Evolutionary conservation across 2,329 filamentous ascomycete genomes (phyloP).

Genomic region (Neofusicoccum kwambonambiense): DNA sequence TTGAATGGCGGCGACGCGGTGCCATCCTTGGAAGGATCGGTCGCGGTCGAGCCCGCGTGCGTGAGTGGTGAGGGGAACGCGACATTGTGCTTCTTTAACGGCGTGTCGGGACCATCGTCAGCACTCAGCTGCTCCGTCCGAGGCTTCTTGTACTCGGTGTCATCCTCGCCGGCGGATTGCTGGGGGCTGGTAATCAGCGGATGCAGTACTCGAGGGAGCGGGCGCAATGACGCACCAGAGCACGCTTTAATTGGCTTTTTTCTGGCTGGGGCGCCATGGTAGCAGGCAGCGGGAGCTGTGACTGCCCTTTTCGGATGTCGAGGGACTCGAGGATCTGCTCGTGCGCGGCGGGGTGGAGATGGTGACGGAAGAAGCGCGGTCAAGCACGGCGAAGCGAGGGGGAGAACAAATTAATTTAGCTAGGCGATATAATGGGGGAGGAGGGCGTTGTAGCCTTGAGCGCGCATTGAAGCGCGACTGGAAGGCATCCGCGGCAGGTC

Average conservation of each 20-base stretch:
- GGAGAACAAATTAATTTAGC: constrained; percentile 2
- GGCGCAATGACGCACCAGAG: constrained; percentile 58
- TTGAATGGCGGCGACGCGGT: constrained; percentile 65
- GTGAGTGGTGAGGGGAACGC: constrained; percentile 77
- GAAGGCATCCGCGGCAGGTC: constrained; percentile 8
- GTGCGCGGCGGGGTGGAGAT: constrained; percentile 19
- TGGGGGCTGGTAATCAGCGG: constrained; percentile 39
- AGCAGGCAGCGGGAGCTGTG: constrained; percentile 1
- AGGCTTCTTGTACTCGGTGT: constrained; percentile 73
- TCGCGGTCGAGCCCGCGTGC: constrained; percentile 62
- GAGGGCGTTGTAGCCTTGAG: constrained; percentile 14
- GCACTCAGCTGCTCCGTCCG: constrained; percentile 44
- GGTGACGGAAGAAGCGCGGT: constrained; percentile 20
- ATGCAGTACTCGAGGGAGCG: constrained; percentile 20
- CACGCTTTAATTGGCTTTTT: constrained; percentile 83
- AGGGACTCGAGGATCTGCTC: not conserved
- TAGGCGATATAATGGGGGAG: constrained; percentile 8
- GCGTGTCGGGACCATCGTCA: constrained; percentile 45
- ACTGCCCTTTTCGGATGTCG: constrained; percentile 17
- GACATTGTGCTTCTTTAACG: constrained; percentile 46
- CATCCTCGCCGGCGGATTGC: constrained; percentile 64
- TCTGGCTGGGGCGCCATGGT: constrained; percentile 61
- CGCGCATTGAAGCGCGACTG: not conserved
- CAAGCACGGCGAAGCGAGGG: not conserved
- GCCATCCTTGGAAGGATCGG: constrained; percentile 61